phyloP scores from a whole-genome alignment of 768 basidiomycete species.

The Boletus vinaceobasis region DNA sequence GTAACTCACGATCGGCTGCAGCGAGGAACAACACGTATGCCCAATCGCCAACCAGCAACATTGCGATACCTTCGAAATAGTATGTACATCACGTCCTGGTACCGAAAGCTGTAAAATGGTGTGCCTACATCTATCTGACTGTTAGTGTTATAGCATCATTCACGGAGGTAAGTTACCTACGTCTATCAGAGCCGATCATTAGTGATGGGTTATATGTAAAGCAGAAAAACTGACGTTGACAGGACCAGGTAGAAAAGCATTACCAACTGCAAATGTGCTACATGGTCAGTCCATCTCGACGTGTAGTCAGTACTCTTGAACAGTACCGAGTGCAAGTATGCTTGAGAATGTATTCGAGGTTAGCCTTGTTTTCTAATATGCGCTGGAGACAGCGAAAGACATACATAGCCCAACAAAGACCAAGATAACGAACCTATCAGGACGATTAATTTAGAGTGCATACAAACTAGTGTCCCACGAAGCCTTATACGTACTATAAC shows the following conservation, averaged over 20 bases:
- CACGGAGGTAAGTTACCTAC: not conserved
- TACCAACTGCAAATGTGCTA: not conserved
- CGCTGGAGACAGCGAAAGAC: too few relatives aligned
- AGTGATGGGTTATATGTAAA: not conserved
- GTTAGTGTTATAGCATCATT: not conserved
- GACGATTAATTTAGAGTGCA: not conserved
- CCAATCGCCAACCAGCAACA: conserved; percentile 6
- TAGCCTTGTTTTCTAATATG: too few relatives aligned
- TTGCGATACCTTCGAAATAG: not conserved
- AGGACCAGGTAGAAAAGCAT: conserved; percentile 8
- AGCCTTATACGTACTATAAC: conserved; percentile 6
- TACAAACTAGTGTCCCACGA: not conserved
- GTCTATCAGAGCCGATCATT: not conserved
- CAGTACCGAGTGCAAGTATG: not conserved
- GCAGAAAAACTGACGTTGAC: not conserved
- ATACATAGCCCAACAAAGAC: conserved; percentile 11
- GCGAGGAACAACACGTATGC: conserved; percentile 10
- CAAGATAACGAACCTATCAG: conserved; percentile 13
- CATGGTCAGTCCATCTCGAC: not conserved
- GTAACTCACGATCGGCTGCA: conserved; percentile 14
- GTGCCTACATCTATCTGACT: conserved; percentile 10
- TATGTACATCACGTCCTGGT: not conserved
- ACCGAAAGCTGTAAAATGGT: not conserved
- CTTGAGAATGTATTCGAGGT: too few relatives aligned
- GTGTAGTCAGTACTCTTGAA: not conserved